Conservation (phyloP, 345 rosid genomes). For the Reutealis trisperma region DNA sequence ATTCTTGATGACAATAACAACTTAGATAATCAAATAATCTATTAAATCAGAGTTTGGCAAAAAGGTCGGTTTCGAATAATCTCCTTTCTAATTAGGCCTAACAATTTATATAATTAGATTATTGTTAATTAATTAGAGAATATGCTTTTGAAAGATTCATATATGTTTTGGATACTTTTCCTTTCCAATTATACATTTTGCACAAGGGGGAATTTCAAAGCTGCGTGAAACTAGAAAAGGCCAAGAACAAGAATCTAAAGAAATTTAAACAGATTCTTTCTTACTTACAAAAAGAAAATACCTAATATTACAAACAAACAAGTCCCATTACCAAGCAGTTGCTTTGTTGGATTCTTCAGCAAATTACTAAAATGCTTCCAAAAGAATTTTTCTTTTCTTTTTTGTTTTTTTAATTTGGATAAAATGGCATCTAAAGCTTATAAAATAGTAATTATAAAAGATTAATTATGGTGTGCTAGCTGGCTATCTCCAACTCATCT, state of each 20-base stretch:
- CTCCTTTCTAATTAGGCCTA: no score
- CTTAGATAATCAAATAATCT: not conserved
- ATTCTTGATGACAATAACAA: not conserved
- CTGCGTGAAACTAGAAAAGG: conserved; percentile 16
- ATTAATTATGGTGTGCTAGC: not conserved
- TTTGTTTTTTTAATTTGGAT: no score
- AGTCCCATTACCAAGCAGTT: conserved; percentile 1
- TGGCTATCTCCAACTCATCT: not conserved
- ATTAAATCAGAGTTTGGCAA: not conserved
- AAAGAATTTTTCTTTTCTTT: not conserved
- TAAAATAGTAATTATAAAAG: no score
- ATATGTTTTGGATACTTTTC: not conserved
- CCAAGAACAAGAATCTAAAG: conserved; percentile 19
- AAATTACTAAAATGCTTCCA: not conserved
- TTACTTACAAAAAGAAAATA: conserved; percentile 23
- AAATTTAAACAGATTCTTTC: conserved; percentile 17
- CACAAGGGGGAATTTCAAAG: conserved; percentile 6
- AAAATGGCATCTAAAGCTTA: no score
- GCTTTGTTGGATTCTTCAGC: conserved; percentile 26
- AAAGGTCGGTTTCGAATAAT: not conserved
- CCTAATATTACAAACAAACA: conserved; percentile 19
- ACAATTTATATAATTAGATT: no score
- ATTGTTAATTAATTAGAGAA: not conserved
- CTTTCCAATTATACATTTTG: not conserved
- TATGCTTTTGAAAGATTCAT: not conserved